These are phyloP conservation scores for Biancaea sappan DNA, from an alignment of 306 rosid genomes.

Conservation along the genomic window DNA sequence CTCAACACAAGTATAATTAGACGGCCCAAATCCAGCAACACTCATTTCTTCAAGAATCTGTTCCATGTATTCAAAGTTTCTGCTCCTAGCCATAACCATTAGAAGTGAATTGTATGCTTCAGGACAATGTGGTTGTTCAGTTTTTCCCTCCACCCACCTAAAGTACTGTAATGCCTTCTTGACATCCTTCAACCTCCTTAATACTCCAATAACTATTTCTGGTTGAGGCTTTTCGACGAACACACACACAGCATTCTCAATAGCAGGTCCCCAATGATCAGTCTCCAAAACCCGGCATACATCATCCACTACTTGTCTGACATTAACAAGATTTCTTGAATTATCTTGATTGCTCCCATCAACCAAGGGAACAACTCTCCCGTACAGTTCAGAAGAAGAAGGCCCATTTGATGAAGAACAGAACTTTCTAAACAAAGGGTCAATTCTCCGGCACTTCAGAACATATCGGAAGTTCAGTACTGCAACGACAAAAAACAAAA, in stretches of 20 bases:
- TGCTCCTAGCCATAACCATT: constrained; percentile 75
- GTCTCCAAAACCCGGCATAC: constrained; percentile 67
- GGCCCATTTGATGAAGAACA: constrained; percentile 55
- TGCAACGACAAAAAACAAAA: constrained; percentile 33
- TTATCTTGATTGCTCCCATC: constrained; percentile 34
- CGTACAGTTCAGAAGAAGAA: constrained; percentile 47
- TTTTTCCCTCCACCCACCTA: constrained; percentile 80
- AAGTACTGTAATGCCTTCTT: constrained; percentile 65
- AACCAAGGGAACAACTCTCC: constrained; percentile 35
- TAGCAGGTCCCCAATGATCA: constrained; percentile 67
- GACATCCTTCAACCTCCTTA: constrained; percentile 75
- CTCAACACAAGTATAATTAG: constrained; percentile 57
- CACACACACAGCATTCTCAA: constrained; percentile 59
- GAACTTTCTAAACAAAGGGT: constrained; percentile 36
- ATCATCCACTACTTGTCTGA: constrained; percentile 54
- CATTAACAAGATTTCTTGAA: constrained; percentile 41
- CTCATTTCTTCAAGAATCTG: constrained; percentile 89
- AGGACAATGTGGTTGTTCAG: constrained; percentile 59
- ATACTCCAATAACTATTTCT: constrained; percentile 72
- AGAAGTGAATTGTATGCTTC: constrained; percentile 82
- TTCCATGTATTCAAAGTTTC: constrained; percentile 63
- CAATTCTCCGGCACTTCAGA: constrained; percentile 37
- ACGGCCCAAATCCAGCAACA: constrained; percentile 79
- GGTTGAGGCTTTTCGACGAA: constrained; percentile 63
- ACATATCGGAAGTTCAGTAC: constrained; percentile 44